Evolutionary conservation across 768 basidiomycete genomes (phyloP).

Genomic region (Coprinopsis sp.): DNA sequence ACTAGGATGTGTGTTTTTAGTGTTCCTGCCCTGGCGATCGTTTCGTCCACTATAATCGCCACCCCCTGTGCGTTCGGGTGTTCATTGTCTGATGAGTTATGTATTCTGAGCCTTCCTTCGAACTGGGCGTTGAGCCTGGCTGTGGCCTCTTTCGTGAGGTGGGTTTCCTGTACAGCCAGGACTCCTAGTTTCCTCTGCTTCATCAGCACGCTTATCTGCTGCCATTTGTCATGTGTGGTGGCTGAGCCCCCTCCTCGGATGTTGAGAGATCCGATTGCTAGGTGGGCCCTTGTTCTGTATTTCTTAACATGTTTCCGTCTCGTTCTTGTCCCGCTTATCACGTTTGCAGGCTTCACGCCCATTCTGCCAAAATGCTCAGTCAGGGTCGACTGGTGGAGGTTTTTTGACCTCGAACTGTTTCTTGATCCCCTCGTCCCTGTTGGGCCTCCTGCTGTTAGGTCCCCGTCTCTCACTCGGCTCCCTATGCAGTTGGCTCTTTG

Average conservation of each 20-base stretch:
- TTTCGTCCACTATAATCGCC: constrained; percentile 31
- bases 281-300: constrained; percentile 10
- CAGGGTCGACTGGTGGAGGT: no score
- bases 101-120: constrained; percentile 13
- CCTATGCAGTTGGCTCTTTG: no score
- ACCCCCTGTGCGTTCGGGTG: constrained; percentile 23
- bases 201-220: constrained; percentile 23
- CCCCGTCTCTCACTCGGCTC: no score
- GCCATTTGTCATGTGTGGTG: constrained; percentile 18
- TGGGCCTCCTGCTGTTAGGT: no score
- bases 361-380: no score
- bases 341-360: no score
- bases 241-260: constrained; percentile 16
- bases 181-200: constrained; percentile 22
- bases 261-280: constrained; percentile 20
- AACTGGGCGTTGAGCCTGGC: constrained; percentile 9
- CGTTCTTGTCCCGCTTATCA: no score
- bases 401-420: no score
- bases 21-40: constrained; percentile 12
- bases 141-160: constrained; percentile 19
- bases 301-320: not conserved
- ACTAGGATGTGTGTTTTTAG: constrained; percentile 13
- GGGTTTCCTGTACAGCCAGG: constrained; percentile 27
- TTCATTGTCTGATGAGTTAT: constrained; percentile 13
- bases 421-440: no score